Conservation (phyloP, 495 filamentous ascomycete species). For the Bombardia bombarda region DNA sequence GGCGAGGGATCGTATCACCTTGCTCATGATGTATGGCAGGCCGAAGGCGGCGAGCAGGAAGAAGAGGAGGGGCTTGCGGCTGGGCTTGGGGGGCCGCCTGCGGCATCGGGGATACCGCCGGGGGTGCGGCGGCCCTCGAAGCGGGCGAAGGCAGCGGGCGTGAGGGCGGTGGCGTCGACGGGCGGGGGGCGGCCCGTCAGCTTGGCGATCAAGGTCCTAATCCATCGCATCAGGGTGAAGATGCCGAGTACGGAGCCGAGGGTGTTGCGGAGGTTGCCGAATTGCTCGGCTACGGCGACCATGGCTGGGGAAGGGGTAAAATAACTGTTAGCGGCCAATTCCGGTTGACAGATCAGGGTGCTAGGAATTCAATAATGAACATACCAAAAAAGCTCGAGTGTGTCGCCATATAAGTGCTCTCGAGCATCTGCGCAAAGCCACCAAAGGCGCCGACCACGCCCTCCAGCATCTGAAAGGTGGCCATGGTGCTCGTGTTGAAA, state of each 20-base stretch:
- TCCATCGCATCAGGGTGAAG: constrained; percentile 91
- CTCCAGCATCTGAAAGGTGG: constrained; percentile 99
- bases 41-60: constrained; percentile 93
- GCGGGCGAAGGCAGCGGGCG: constrained; percentile 78
- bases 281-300: constrained; percentile 96
- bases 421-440: constrained; percentile 98
- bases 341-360: background rate
- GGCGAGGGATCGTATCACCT: constrained; percentile 78
- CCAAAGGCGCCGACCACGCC: constrained; percentile 97
- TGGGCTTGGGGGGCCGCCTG: constrained; percentile 57
- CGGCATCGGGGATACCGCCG: constrained; percentile 24
- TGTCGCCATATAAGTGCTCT: constrained; percentile 99
- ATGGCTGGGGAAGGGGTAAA: no score
- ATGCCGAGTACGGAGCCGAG: constrained; percentile 92
- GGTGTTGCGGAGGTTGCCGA: constrained; percentile 87
- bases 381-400: constrained; percentile 97
- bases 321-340: background rate
- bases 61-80: constrained; percentile 90
- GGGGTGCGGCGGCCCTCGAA: constrained; percentile 60
- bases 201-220: constrained; percentile 82
- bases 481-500: constrained; percentile 84
- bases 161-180: constrained; percentile 76
- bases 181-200: constrained; percentile 89
- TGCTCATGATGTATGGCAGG: constrained; percentile 90
- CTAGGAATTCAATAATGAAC: constrained; percentile 18